Evolutionary conservation across 78 protist species (phyloP).

Genomic region (Monosiga brevicollis): DNA sequence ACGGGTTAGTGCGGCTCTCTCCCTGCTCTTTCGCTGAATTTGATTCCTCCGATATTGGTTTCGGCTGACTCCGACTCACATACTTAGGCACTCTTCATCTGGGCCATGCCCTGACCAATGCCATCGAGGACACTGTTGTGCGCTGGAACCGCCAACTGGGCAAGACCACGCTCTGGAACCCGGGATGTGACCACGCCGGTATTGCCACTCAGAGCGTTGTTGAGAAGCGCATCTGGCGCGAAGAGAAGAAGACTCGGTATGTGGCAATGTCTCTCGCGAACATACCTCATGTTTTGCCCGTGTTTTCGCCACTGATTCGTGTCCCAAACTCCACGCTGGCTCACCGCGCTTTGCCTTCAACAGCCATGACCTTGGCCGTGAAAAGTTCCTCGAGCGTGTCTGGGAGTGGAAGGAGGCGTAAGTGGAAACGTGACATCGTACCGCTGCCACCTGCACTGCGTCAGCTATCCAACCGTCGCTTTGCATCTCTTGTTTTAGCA

Average conservation of each 20-base stretch:
- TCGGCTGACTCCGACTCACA: no score
- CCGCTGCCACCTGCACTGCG: no score
- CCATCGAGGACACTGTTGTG: conserved; percentile 76
- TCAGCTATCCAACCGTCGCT: no score
- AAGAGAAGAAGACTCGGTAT: conserved; percentile 22
- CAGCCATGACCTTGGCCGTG: conserved; percentile 94
- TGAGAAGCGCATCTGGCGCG: conserved; percentile 72
- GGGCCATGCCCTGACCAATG: conserved; percentile 95
- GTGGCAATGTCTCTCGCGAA: no score
- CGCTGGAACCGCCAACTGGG: conserved; percentile 91
- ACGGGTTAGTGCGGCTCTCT: no score
- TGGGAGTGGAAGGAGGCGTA: conserved; percentile 91
- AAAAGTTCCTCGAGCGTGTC: conserved; percentile 75
- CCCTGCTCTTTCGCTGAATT: no score
- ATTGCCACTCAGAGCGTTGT: conserved; percentile 93
- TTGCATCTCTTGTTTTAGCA: no score
- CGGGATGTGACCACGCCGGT: conserved; percentile 99
- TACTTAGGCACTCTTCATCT: conserved; percentile 95
- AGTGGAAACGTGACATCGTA: no score
- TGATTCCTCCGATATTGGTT: no score
- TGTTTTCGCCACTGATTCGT: not conserved
- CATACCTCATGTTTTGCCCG: not conserved
- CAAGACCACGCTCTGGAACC: conserved; percentile 77
- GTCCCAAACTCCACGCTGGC: conserved; percentile 2
- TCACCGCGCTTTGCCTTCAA: no score